Percentiles rank a stretch among this genome's conserved stretches.
Conservation (phyloP, 768 basidiomycete genomes). For the Chlorophyllum brunneum region DNA sequence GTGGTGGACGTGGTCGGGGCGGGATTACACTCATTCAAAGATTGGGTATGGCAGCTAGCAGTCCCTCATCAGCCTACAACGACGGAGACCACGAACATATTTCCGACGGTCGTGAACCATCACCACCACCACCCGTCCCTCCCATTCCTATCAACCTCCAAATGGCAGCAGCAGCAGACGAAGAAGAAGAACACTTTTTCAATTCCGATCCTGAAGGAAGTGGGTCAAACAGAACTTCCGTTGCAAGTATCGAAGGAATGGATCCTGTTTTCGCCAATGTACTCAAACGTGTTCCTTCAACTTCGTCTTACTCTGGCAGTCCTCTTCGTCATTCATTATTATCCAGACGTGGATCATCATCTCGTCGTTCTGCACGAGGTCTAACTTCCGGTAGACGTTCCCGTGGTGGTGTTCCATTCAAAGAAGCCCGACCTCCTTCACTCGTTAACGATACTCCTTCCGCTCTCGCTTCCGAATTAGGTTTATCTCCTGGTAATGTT, state of each 20-base stretch:
- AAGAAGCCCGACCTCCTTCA: slow-evolving; percentile 66
- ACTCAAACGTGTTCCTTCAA: slow-evolving; percentile 54
- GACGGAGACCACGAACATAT: slow-evolving; percentile 27
- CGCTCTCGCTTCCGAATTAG: slow-evolving; percentile 64
- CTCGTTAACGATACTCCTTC: slow-evolving; percentile 67
- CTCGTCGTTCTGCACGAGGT: slow-evolving; percentile 35
- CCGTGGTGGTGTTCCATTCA: slow-evolving; percentile 66
- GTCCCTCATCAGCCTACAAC: slow-evolving; percentile 47
- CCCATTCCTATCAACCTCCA: slow-evolving; percentile 34
- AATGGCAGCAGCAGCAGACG: slow-evolving; percentile 26
- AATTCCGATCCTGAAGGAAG: slow-evolving; percentile 19
- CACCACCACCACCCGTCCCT: slow-evolving; percentile 36
- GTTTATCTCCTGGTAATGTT: slow-evolving; percentile 10
- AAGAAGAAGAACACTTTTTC: slow-evolving; percentile 31
- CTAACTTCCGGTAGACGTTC: slow-evolving; percentile 40
- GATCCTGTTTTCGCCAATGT: slow-evolving; percentile 83
- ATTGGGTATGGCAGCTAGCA: slow-evolving; percentile 54
- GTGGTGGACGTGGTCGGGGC: slow-evolving; percentile 50
- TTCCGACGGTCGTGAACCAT: slow-evolving; percentile 22
- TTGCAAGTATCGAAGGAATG: slow-evolving; percentile 81
- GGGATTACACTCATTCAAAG: slow-evolving; percentile 57
- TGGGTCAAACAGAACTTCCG: slow-evolving; percentile 62
- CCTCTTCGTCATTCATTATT: slow-evolving; percentile 61
- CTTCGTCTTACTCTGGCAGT: slow-evolving; percentile 45
- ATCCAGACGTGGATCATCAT: slow-evolving; percentile 27